Conservation (phyloP, 2,329 filamentous ascomycete genomes). For the Aspergillus aculeatinus region DNA sequence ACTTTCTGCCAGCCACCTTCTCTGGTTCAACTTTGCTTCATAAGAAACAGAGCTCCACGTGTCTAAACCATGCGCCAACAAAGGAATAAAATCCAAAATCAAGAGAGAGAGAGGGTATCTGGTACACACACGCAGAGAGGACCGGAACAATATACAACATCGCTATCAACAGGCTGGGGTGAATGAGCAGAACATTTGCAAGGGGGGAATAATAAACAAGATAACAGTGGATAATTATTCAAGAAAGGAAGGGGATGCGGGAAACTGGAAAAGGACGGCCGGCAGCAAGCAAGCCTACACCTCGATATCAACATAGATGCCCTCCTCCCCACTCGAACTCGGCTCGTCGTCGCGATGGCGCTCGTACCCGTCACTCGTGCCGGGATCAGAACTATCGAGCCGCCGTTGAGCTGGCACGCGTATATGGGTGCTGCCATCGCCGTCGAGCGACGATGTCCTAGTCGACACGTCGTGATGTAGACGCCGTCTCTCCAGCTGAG, state of each 20-base stretch:
- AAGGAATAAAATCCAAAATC: neutral
- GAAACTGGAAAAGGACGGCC: neutral
- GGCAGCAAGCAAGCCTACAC: constrained; percentile 22
- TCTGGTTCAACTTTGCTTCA: too few relatives aligned
- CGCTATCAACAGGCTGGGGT: neutral
- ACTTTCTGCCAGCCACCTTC: too few relatives aligned
- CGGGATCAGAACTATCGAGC: constrained; percentile 11
- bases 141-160: neutral
- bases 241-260: neutral
- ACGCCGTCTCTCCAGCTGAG: constrained; percentile 61
- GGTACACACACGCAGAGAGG: neutral
- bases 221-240: neutral
- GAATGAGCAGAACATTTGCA: neutral
- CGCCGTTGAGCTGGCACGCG: neutral
- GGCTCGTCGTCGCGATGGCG: constrained; percentile 29
- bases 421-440: constrained; percentile 15
- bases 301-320: constrained; percentile 40
- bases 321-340: constrained; percentile 41
- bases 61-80: neutral
- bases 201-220: neutral
- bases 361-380: constrained; percentile 14
- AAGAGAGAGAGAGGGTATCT: neutral
- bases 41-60: too few relatives aligned
- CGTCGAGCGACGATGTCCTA: constrained; percentile 22
- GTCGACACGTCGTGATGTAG: constrained; percentile 35